Base-by-base conservation (phyloP, 352 stramenopile genomes). In the Phytophthora aleatoria region DNA sequence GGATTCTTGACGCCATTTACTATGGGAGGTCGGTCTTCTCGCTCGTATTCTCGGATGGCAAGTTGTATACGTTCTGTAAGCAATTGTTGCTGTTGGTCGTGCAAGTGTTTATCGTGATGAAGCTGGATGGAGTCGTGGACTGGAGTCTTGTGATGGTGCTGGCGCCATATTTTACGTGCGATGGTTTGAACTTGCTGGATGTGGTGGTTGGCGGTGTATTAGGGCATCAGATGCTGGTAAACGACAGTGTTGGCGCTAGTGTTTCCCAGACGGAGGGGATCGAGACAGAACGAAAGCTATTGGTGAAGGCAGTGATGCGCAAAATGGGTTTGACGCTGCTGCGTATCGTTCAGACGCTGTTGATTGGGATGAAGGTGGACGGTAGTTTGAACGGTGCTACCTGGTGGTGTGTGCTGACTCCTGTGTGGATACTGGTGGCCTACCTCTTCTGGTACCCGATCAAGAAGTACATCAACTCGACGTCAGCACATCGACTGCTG, bases 81-180 rank as follows among this genome's bases (percentile, higher is more conserved):
- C 59, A 76, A 44, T 48, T 92, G 43, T 64, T 92, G 41, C 75
- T 93, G 20, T 59, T 93, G 48, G 66, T 76, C 35, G 67, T 88
- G 33, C 86, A 94, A 74, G 78, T 93, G 50, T 89, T 91, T 31
- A 64, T 92, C 27, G 81, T 75, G n/a, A 79, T 93, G 76, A 89
- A 88, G 48, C 63, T 93, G 45, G 85, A 94, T 69, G 61, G 67
- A 61, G 70, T 74, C 35, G 55, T 94, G 6, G 50, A 61, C 41
- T 91, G 82, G 83, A 80, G 59, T 35, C 69, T 93, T n/a, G 47
- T 70, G 38, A 61, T 76, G 28, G 77, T 92, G 36, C 62, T 94
- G 44, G 70, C 83, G 6, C 85, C 85, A 45, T 94, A 91, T 57
- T 90, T 89, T 52, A 63, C 82, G 5, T 90, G 76, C 48, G 85